A percentile compares a stretch with the other conserved stretches of the same genome.
Conservation (phyloP, 495 filamentous ascomycete genomes). For the Terfezia boudieri region DNA sequence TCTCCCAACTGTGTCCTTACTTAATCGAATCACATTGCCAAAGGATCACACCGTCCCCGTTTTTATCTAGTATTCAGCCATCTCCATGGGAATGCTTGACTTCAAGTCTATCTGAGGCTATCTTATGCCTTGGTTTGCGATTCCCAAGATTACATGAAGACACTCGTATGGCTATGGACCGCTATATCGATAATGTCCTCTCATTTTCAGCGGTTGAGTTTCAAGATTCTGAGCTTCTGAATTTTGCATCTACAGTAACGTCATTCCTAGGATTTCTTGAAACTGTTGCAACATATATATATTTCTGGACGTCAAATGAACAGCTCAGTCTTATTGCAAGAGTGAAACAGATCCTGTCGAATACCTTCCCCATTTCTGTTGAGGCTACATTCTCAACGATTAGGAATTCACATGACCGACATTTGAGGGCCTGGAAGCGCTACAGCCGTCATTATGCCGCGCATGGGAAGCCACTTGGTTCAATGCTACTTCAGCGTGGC, state of each 20-base stretch:
- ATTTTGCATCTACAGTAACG: constrained; percentile 47
- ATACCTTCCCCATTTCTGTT: constrained; percentile 57
- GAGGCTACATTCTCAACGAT: constrained; percentile 76
- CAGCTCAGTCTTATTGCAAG: constrained; percentile 45
- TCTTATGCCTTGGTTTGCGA: constrained; percentile 53
- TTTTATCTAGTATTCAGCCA: constrained; percentile 57
- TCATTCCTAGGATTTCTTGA: constrained; percentile 76
- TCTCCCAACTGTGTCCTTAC: constrained; percentile 54
- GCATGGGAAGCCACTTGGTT: constrained; percentile 57
- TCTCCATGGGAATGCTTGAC: constrained; percentile 79
- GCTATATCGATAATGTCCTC: constrained; percentile 45
- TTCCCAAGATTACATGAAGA: constrained; percentile 40
- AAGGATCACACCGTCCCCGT: constrained; percentile 52
- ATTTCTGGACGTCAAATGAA: constrained; percentile 56
- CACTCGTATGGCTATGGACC: constrained; percentile 36
- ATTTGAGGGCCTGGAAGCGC: constrained; percentile 53
- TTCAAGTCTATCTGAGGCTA: constrained; percentile 49
- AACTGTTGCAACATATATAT: constrained; percentile 47
- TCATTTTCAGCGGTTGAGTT: constrained; percentile 25
- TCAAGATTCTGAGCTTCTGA: constrained; percentile 36
- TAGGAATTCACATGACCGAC: constrained; percentile 35
- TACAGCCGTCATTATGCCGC: constrained; percentile 63
- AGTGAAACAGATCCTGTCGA: constrained; percentile 50
- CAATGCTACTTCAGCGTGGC: constrained; percentile 72
- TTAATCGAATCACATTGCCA: constrained; percentile 63